Percentiles rank a stretch among this genome's conserved stretches.
Evolutionary conservation across 1,139 yeast species (phyloP).

Genomic region (Taiozyma sp.): DNA sequence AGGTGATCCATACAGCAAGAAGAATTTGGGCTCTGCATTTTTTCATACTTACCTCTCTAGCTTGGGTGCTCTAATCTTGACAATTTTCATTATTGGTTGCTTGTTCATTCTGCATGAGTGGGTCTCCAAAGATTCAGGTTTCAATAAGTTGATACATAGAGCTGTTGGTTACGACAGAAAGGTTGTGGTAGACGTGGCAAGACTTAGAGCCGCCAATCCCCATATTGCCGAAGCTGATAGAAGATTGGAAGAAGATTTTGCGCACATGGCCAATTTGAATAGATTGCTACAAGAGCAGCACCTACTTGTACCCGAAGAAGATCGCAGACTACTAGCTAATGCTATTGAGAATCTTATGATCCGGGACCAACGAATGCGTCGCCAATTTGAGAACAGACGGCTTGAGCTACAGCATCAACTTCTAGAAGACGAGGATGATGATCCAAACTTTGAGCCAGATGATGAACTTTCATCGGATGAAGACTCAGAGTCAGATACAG

Average conservation of each 20-base stretch:
- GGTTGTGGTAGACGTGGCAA: constrained; percentile 24
- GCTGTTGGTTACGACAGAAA: constrained; percentile 49
- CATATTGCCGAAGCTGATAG: constrained; percentile 20
- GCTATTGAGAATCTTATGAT: constrained; percentile 6
- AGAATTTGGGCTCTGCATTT: constrained; percentile 14
- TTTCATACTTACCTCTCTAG: constrained; percentile 23
- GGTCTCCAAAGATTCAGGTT: constrained; percentile 69
- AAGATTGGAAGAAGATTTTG: constrained; percentile 16
- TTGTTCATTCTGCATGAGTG: constrained; percentile 62
- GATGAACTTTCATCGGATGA: constrained; percentile 11
- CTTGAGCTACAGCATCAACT: neutral
- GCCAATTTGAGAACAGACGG: neutral
- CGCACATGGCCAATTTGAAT: constrained; percentile 5
- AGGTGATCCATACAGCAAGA: constrained; percentile 36
- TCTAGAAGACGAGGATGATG: constrained; percentile 11
- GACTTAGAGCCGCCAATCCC: neutral
- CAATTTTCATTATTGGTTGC: constrained; percentile 40
- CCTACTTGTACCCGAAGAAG: constrained; percentile 1
- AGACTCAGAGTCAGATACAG: constrained; percentile 10
- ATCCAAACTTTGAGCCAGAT: constrained; percentile 15
- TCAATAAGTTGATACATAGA: constrained; percentile 47
- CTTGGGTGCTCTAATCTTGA: constrained; percentile 25
- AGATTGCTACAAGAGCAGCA: constrained; percentile 1
- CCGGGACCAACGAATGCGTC: neutral
- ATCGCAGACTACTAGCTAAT: constrained; percentile 9